Percentiles rank a stretch among this genome's conserved stretches.
These are phyloP conservation scores for Schizopora paradoxa DNA, from an alignment of 1,284 basidiomycete genomes.

Conservation along the genomic window DNA sequence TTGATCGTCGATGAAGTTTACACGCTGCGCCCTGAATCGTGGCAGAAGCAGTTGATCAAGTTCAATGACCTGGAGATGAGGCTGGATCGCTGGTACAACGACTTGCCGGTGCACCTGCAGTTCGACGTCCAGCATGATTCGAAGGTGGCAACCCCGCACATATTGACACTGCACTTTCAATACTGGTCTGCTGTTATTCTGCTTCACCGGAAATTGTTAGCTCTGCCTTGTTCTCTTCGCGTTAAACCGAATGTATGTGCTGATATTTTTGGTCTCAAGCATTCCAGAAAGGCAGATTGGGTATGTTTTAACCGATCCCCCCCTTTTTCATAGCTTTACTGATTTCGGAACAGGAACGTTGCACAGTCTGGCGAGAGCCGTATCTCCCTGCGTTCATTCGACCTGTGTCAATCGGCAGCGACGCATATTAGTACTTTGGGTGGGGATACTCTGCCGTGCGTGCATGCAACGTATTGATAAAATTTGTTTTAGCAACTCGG, in stretches of 20 bases:
- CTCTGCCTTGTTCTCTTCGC: conserved; percentile 18
- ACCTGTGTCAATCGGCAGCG: conserved; percentile 73
- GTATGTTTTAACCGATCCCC: too few relatives aligned
- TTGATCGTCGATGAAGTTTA: conserved; percentile 70
- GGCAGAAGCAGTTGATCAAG: conserved; percentile 40
- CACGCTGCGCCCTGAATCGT: conserved; percentile 53
- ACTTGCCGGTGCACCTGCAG: conserved; percentile 60
- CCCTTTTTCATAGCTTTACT: too few relatives aligned
- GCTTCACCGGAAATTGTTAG: conserved; percentile 79
- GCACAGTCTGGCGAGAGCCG: too few relatives aligned
- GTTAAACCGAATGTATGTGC: not conserved
- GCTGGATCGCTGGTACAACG: conserved; percentile 73
- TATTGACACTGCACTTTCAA: conserved; percentile 69
- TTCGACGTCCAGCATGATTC: conserved; percentile 42
- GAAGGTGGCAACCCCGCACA: conserved; percentile 55
- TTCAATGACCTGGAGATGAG: conserved; percentile 58
- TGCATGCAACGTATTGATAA: not conserved
- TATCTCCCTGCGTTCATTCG: too few relatives aligned
- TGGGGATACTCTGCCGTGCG: conserved; percentile 27
- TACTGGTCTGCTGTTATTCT: conserved; percentile 77
- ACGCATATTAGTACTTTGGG: conserved; percentile 68
- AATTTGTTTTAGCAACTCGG: not conserved
- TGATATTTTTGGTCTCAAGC: too few relatives aligned
- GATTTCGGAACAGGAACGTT: too few relatives aligned
- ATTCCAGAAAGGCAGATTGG: too few relatives aligned